phyloP scores from a whole-genome alignment of 75 land plant genomes.

The Chamaecyparis obtusa region DNA sequence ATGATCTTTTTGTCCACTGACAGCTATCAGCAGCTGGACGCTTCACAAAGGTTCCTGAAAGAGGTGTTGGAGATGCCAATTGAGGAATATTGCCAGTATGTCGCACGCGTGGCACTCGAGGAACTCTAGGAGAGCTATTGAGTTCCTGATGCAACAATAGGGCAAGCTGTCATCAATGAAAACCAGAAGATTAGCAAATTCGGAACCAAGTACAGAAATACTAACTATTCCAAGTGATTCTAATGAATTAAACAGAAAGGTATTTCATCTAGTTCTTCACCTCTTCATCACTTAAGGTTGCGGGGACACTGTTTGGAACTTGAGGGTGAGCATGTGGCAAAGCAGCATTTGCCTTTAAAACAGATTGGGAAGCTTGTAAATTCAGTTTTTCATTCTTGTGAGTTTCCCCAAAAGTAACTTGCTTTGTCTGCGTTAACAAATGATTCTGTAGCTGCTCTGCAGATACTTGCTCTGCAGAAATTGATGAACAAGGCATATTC shows the following conservation, averaged over 20 bases:
- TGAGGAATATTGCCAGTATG: slow-evolving; percentile 62
- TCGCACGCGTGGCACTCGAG: slow-evolving; percentile 77
- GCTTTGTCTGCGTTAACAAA: slow-evolving; percentile 24
- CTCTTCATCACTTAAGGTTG: slow-evolving; percentile 80
- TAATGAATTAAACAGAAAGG: slow-evolving; percentile 3
- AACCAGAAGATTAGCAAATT: not conserved
- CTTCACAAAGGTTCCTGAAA: slow-evolving; percentile 42
- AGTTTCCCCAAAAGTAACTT: slow-evolving; percentile 8
- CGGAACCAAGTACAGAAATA: not conserved
- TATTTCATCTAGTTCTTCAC: slow-evolving; percentile 16
- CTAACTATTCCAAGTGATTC: not conserved
- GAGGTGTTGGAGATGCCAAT: slow-evolving; percentile 33
- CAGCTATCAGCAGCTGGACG: slow-evolving; percentile 48
- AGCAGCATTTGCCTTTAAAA: slow-evolving; percentile 17
- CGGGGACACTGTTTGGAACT: slow-evolving; percentile 25
- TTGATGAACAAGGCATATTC: slow-evolving; percentile 10
- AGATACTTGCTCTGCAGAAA: slow-evolving; percentile 22
- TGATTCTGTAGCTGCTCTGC: slow-evolving; percentile 20
- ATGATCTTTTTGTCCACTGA: slow-evolving; percentile 50
- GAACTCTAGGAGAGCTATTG: slow-evolving; percentile 91
- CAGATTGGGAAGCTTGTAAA: slow-evolving; percentile 13
- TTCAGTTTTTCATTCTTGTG: slow-evolving; percentile 41
- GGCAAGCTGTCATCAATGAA: slow-evolving; percentile 59
- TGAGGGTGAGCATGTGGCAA: slow-evolving; percentile 23
- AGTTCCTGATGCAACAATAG: slow-evolving; percentile 82